Evolutionary conservation across 371 early-diverging fungal genomes (phyloP).

Genomic region (Circinella minor): DNA sequence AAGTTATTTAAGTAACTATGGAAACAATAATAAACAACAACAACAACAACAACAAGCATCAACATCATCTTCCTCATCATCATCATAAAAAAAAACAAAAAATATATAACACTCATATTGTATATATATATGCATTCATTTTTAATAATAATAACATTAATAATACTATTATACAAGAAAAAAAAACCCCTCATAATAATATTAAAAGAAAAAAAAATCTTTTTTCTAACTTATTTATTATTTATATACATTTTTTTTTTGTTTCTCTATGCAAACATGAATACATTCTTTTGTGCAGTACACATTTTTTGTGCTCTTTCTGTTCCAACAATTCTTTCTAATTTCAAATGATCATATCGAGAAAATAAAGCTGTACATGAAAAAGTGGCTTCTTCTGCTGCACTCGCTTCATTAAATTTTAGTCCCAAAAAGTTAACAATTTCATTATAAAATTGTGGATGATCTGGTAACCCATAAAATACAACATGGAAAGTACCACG

Average conservation of each 20-base stretch:
- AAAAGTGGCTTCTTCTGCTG: constrained; percentile 61
- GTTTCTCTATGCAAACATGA: constrained; percentile 67
- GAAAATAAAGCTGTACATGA: constrained; percentile 79
- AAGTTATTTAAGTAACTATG: constrained; percentile 27
- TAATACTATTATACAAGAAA: too few species aligned
- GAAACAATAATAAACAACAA: constrained; percentile 11
- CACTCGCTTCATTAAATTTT: constrained; percentile 52
- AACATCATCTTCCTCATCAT: background rate
- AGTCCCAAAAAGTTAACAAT: constrained; percentile 71
- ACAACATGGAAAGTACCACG: constrained; percentile 86
- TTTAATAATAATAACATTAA: too few species aligned
- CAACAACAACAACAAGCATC: constrained; percentile 2
- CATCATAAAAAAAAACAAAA: background rate
- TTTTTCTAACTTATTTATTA: too few species aligned
- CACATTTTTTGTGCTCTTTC: constrained; percentile 77
- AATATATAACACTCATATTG: too few species aligned
- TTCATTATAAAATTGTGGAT: constrained; percentile 90
- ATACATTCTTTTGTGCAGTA: constrained; percentile 70
- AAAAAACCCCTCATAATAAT: too few species aligned
- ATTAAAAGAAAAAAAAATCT: too few species aligned
- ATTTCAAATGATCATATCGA: constrained; percentile 81
- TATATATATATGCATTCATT: background rate
- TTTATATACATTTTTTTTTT: background rate
- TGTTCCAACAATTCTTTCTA: constrained; percentile 92
- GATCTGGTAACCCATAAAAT: constrained; percentile 90